Evolutionary conservation across 1,139 yeast genomes (phyloP), one percentile per base, ranked within the genome.

Genomic region (Pichia norvegensis): DNA sequence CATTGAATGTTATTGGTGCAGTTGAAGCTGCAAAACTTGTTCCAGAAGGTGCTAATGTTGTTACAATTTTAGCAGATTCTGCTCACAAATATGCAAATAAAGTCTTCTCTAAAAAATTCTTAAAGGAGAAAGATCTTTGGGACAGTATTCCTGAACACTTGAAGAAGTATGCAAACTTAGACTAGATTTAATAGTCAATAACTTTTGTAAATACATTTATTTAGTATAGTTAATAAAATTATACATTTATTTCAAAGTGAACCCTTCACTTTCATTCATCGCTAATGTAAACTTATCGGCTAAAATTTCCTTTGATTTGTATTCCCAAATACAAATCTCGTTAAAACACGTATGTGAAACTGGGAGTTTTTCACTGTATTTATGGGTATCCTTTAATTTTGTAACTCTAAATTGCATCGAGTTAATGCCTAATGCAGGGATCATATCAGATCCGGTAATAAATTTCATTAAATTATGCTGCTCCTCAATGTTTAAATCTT

Each of bases 311-410:
- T 69, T 68, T 4, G 74, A 60, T 7, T 64, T 56, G 61, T 90
- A 92, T 43, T 78, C 79, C 64, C 80, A 84, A 8, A 92, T 55
- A 46, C 92, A 85, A 37, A 92, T 64, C 66, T 90, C 96, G 60
- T 88, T 90, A 66, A 90, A 92, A 57, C 97, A 92, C 0, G 97
- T 92, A 58, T 90, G 97, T 0, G 97, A 90, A 11, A 82, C 67
- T 0, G 97, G 97, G 27, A 88, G 66, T 43, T 82, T 67, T 4
- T 74, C 67, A 50, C 76, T 78, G 1, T 42, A 42, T 6, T 23
- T 14, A 16, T 33, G 35, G 2, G 66, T 69, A 4, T 82, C 81
- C 10, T 23, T 41, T 27, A 79, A 55, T 45, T 73, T 67, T 35
- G 79, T 73, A 41, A 85, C 76, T 52, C 81, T 81, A 57, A 90